These are phyloP conservation scores for Ottelia alismoides DNA, from an alignment of 106 monocot species.

Conservation along the genomic window DNA sequence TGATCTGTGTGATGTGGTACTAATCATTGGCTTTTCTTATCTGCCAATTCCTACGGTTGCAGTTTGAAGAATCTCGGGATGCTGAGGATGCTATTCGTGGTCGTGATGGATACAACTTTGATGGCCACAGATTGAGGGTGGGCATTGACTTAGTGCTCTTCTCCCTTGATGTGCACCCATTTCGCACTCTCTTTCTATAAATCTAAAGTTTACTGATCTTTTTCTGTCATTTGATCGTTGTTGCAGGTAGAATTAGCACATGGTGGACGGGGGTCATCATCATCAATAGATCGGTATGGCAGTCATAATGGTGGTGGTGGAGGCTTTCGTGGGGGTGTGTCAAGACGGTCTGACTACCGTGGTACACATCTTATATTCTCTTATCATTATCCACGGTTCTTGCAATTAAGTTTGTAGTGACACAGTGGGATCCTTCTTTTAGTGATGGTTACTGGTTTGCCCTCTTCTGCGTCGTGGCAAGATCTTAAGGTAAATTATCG, in stretches of 20 bases:
- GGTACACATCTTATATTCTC: slow-evolving; percentile 10
- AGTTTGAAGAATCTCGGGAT: slow-evolving; percentile 86
- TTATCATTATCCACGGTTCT: not conserved
- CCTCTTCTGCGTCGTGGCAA: slow-evolving; percentile 95
- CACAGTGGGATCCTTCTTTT: too few species aligned
- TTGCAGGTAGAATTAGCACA: slow-evolving; percentile 85
- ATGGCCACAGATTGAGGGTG: slow-evolving; percentile 64
- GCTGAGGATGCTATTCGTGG: slow-evolving; percentile 86
- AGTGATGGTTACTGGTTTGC: slow-evolving; percentile 84
- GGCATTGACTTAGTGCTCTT: too few species aligned
- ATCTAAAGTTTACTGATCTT: too few species aligned
- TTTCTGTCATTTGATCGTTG: too few species aligned
- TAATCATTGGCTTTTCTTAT: too few species aligned
- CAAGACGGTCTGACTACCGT: slow-evolving; percentile 58
- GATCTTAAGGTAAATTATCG: slow-evolving; percentile 60
- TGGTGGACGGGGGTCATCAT: slow-evolving; percentile 67
- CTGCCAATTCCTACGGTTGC: too few species aligned
- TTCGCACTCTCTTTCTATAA: too few species aligned
- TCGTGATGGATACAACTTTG: slow-evolving; percentile 84
- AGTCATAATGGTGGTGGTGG: slow-evolving; percentile 31
- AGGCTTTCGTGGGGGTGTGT: slow-evolving; percentile 41
- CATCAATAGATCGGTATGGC: slow-evolving; percentile 45
- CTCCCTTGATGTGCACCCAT: too few species aligned
- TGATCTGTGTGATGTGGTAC: too few species aligned
- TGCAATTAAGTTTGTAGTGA: too few species aligned